phyloP scores from a whole-genome alignment of 2,329 filamentous ascomycete genomes.

The Colletotrichum sp. region DNA sequence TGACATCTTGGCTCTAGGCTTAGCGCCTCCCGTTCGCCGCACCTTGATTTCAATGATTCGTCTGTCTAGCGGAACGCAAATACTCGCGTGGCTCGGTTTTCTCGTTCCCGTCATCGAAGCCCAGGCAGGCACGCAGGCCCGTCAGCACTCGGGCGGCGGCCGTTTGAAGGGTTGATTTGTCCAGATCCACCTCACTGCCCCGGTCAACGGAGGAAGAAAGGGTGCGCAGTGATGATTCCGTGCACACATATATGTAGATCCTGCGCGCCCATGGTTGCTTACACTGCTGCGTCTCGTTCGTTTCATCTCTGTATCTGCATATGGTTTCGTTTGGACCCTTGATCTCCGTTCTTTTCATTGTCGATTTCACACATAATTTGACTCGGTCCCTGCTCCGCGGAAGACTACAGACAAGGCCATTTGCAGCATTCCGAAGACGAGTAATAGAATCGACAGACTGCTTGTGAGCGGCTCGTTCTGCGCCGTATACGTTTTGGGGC shows the following conservation, averaged over 20 bases:
- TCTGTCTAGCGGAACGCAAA: neutral
- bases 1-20: conserved; percentile 5
- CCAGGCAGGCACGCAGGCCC: neutral
- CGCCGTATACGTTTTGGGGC: neutral
- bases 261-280: neutral
- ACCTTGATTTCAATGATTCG: neutral
- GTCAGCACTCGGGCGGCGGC: neutral
- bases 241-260: neutral
- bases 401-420: neutral
- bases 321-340: neutral
- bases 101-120: neutral
- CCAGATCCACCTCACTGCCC: neutral
- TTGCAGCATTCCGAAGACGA: neutral
- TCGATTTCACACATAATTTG: neutral
- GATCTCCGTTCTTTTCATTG: neutral
- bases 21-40: conserved; percentile 4
- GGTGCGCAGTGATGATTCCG: neutral
- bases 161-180: neutral
- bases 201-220: neutral
- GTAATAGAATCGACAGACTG: neutral
- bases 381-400: neutral
- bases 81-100: neutral
- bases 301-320: neutral
- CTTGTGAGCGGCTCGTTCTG: neutral
- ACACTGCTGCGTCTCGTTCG: neutral